Evolutionary conservation across 139 green algal species (phyloP), one percentile per base, ranked within the genome.

Genomic region (Coelastrella sp.): DNA sequence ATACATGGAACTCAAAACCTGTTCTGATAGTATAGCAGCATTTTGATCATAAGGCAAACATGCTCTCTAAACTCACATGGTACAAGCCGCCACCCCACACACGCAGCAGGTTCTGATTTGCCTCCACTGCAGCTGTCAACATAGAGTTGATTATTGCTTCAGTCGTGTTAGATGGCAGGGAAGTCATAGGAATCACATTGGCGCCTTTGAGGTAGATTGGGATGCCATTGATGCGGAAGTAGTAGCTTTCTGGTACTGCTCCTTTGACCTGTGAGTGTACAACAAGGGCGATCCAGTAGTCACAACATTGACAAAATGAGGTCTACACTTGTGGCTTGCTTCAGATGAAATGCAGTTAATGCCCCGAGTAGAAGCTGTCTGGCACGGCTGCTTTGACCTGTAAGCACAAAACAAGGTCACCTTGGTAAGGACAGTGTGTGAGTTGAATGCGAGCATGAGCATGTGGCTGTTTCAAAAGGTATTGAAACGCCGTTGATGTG

Each of bases 291-390:
- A 54, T 54, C n/a, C 4, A 5, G 2, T 57, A 10, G 11, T 13
- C 0, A 47, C 32, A 47, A 47, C 32, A 47, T 47, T 2, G 1
- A 47, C 32, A 47, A 0, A 80, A 0, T 3, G 2, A 47, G 32
- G 32, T 47, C 73, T 71, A 14, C 64, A 7, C 8, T 17, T 68
- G 0, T 17, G 61, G 61, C 8, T 10, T 10, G 10, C 11, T 13
- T 68, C 32, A 47, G 32, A 47, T 47, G 32, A 1, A 47, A 47
- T 47, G 8, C 91, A 93, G 73, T 97, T 97, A 3, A 91, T 80
- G 0, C 47, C n/a, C n/a, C 64, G 97, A 95, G 91, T 92, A 95
- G 80, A 96, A 96, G 20, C 88, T 91, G 80, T 97, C 93, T 7
- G 80, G 47, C 5, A 88, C 83, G 56, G 83, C 83, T 57, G 65